Percentiles rank a stretch among this genome's conserved stretches.
phyloP scores from a whole-genome alignment of 140 eudicot genomes.

The Erigeron philadelphicus region DNA sequence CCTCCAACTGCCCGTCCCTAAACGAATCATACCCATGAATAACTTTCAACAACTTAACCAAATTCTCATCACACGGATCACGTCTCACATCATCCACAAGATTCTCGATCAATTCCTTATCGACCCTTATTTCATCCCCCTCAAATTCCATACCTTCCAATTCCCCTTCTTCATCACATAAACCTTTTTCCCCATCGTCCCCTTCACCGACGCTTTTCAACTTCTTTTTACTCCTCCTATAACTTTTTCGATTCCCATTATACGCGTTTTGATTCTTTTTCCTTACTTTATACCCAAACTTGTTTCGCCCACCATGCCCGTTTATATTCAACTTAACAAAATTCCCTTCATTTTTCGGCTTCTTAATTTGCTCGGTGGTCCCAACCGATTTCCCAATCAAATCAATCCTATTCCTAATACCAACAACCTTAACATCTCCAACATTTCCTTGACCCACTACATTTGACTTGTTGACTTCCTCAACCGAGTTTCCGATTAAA shows the following conservation, averaged over 20 bases:
- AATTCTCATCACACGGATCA: constrained; percentile 70
- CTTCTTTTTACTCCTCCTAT: constrained; percentile 37
- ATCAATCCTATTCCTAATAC: constrained; percentile 26
- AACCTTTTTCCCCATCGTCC: constrained; percentile 34
- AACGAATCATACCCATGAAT: constrained; percentile 77
- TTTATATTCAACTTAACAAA: constrained; percentile 85
- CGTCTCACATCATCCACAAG: constrained; percentile 54
- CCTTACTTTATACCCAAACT: constrained; percentile 44
- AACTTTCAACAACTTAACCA: constrained; percentile 63
- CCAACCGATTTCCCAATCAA: constrained; percentile 39
- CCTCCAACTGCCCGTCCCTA: constrained; percentile 82
- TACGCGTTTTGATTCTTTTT: constrained; percentile 42
- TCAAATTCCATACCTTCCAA: constrained; percentile 52
- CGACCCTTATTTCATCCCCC: constrained; percentile 26
- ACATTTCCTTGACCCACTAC: not conserved
- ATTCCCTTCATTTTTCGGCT: constrained; percentile 68
- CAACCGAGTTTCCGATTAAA: too few relatives aligned
- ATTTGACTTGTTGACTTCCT: too few relatives aligned
- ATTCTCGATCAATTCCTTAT: constrained; percentile 42
- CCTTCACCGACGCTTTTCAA: constrained; percentile 33
- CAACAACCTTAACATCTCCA: not conserved
- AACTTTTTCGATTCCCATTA: constrained; percentile 34
- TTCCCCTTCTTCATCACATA: constrained; percentile 55
- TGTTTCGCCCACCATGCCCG: constrained; percentile 75
- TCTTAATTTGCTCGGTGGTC: constrained; percentile 24